Conservation (phyloP, 139 green algal genomes). For the Chlorella sorokiniana region DNA sequence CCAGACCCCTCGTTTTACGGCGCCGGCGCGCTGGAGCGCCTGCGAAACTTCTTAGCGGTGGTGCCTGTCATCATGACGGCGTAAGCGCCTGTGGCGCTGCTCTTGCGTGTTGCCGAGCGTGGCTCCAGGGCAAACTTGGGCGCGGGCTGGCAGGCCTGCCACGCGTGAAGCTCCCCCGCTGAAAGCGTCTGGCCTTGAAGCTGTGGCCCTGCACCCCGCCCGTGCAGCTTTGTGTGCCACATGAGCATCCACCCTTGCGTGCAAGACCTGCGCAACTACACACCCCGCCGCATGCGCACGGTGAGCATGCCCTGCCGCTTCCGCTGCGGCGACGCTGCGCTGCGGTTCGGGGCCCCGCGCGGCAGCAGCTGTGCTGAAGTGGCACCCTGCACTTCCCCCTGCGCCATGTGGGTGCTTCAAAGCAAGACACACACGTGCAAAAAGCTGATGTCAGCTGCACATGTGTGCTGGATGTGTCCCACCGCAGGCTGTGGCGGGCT, state of each 20-base stretch:
- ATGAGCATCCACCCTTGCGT: slow-evolving; percentile 22
- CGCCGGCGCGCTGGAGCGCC: neutral
- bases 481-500: neutral
- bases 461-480: no score
- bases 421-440: no score
- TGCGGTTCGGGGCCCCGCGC: no score
- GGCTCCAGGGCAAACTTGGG: neutral
- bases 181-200: neutral
- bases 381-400: neutral
- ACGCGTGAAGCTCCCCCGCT: no score
- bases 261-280: slow-evolving; percentile 14
- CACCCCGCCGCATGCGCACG: slow-evolving; percentile 27
- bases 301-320: slow-evolving; percentile 3
- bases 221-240: slow-evolving; percentile 39
- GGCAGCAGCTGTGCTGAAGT: neutral
- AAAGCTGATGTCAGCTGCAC: no score
- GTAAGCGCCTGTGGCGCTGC: neutral
- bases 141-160: no score
- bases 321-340: no score
- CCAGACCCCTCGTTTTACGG: slow-evolving; percentile 18
- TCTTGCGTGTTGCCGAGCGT: no score
- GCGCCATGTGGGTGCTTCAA: no score
- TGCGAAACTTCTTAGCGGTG: neutral
- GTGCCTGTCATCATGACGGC: slow-evolving; percentile 29
- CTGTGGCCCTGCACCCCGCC: neutral